Base-by-base conservation (phyloP, 768 basidiomycete genomes). In the Lactifluus volemus region DNA sequence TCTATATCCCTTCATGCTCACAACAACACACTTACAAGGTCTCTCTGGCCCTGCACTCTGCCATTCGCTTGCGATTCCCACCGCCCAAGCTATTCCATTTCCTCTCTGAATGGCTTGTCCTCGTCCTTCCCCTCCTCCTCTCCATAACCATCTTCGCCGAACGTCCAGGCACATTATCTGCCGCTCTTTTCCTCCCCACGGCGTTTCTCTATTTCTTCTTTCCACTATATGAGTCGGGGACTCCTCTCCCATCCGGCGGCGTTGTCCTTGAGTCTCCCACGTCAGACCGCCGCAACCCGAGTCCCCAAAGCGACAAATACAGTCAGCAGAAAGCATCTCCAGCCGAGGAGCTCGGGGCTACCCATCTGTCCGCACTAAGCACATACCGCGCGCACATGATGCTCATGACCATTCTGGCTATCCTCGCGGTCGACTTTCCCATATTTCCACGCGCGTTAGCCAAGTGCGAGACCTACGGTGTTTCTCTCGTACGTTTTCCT, bases 311-410 rank as follows among this genome's bases (percentile, higher is more conserved):
- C 38, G 60, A 57, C 36, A 21, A 61, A 8, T 4, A 41, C 3
- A 9, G 8, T 5, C 5, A 10, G 17, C 47, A 49, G 15, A n/a
- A 21, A 29, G 3, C 49, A 21, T 34, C 49, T 3, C 36, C 45
- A 5, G 39, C 38, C 2, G 53, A 34, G 3, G 30, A 49, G 4
- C 47, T 52, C 39, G 47, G 54, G 14, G 61, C 70, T 32, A 65
- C 76, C n/a, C 79, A 78, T 2, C 73, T 92, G 49, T 83, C 92
- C 0, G 86, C 92, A 44, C 71, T 99, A 58, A 91, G 92, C 11
- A 82, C 86, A 0, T 98, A 96, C 70, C 78, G 97, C 49, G 85
- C 94, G 3, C 90, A 97, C 69, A 95, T 98, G 94, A 87, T 98
- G 81, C 75, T 97, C 19, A 84, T 98, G 80, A 98, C 97, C 0